These are phyloP conservation scores for Chlamydomonas incerta DNA, from an alignment of 139 green algal genomes.

Conservation along the genomic window DNA sequence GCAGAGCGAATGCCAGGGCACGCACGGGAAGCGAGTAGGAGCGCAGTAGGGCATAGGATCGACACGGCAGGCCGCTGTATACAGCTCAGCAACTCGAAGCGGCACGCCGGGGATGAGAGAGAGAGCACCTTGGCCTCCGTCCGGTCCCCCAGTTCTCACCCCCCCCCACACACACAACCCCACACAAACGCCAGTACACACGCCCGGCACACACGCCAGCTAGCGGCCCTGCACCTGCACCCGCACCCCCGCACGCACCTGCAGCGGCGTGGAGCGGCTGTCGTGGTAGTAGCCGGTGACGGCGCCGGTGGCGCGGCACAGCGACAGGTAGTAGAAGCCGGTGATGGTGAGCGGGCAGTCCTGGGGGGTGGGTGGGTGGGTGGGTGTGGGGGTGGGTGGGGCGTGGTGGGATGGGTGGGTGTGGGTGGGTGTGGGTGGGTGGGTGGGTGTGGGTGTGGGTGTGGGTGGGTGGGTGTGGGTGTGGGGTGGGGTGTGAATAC, in stretches of 20 bases:
- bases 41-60: neutral
- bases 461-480: too few relatives aligned
- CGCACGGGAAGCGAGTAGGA: neutral
- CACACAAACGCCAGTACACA: too few relatives aligned
- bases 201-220: too few relatives aligned
- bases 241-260: neutral
- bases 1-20: neutral
- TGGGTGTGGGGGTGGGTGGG: neutral
- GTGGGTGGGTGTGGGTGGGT: neutral
- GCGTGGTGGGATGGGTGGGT: too few relatives aligned
- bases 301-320: conserved; percentile 12
- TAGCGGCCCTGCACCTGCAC: too few relatives aligned
- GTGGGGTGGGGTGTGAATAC: neutral
- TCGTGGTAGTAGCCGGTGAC: conserved; percentile 32
- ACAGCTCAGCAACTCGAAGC: too few relatives aligned
- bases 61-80: too few relatives aligned
- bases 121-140: too few relatives aligned
- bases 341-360: conserved; percentile 41
- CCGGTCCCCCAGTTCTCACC: neutral
- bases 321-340: conserved; percentile 45
- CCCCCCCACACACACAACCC: neutral
- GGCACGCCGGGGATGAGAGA: too few relatives aligned
- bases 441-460: neutral
- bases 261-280: neutral
- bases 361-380: neutral